Evolutionary conservation across 345 rosid genomes (phyloP).

Genomic region (Pistacia integerrima): DNA sequence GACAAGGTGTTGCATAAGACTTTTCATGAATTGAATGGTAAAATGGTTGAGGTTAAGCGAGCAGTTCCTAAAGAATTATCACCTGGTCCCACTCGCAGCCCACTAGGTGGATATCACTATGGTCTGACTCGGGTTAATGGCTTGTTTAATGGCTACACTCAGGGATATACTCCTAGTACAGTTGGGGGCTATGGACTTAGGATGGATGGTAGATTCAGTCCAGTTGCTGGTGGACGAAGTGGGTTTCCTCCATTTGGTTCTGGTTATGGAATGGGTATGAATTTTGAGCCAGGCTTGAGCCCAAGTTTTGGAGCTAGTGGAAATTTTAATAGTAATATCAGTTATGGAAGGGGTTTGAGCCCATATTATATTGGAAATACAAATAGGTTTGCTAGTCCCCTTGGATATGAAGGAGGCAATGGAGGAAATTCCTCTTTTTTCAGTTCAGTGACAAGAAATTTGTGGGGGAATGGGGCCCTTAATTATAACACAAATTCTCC

Average conservation of each 20-base stretch:
- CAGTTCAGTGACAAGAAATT: conserved; percentile 61
- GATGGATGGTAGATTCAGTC: conserved; percentile 68
- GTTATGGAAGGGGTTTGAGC: conserved; percentile 62
- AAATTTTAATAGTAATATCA: conserved; percentile 53
- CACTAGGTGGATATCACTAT: conserved; percentile 69
- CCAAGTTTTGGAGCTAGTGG: conserved; percentile 50
- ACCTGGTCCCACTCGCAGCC: conserved; percentile 72
- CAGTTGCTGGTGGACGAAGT: conserved; percentile 57
- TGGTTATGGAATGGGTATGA: conserved; percentile 62
- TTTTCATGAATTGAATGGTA: conserved; percentile 77
- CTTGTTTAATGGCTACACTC: conserved; percentile 65
- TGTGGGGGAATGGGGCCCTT: conserved; percentile 74
- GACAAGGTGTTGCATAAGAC: conserved; percentile 65
- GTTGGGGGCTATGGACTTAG: conserved; percentile 69
- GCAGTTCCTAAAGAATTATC: conserved; percentile 85
- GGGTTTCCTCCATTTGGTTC: conserved; percentile 65
- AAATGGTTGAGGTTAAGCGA: conserved; percentile 79
- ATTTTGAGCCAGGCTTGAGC: conserved; percentile 60
- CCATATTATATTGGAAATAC: conserved; percentile 66
- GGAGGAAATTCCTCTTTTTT: conserved; percentile 72
- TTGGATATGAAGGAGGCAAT: conserved; percentile 65
- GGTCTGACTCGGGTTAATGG: conserved; percentile 59
- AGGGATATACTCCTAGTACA: conserved; percentile 57
- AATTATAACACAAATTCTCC: conserved; percentile 43
- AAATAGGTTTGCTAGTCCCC: conserved; percentile 52